Evolutionary conservation across 768 basidiomycete genomes (phyloP).

Genomic region (Russula lepida): DNA sequence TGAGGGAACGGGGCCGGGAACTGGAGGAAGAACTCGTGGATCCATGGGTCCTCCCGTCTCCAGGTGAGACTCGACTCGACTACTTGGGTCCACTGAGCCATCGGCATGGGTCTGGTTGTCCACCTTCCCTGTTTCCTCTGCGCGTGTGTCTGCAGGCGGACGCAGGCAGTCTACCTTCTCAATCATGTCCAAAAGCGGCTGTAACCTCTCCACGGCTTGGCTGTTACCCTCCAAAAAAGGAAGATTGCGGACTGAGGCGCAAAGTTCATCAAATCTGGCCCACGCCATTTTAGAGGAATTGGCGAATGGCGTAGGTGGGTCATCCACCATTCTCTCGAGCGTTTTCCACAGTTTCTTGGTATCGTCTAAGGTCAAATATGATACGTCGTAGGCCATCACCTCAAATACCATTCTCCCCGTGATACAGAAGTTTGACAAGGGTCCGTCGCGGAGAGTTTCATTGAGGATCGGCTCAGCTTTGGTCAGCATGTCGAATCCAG

Average conservation of each 20-base stretch:
- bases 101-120: neutral
- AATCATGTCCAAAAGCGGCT: neutral
- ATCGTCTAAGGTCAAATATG: neutral
- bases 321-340: neutral
- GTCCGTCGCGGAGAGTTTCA: neutral
- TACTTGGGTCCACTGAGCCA: neutral
- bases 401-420: neutral
- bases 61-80: too few species aligned
- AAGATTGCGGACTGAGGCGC: neutral
- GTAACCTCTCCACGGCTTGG: neutral
- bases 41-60: neutral
- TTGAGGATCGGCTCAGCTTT: neutral
- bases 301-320: neutral
- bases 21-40: neutral
- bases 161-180: neutral
- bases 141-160: neutral
- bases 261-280: neutral
- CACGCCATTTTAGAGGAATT: neutral
- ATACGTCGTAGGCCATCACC: neutral
- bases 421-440: neutral
- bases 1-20: neutral
- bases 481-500: neutral
- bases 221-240: neutral
- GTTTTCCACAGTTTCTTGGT: neutral
- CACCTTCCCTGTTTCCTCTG: too few species aligned